Conservation (phyloP, 331 rosid species). For the Quercus tomentella region DNA sequence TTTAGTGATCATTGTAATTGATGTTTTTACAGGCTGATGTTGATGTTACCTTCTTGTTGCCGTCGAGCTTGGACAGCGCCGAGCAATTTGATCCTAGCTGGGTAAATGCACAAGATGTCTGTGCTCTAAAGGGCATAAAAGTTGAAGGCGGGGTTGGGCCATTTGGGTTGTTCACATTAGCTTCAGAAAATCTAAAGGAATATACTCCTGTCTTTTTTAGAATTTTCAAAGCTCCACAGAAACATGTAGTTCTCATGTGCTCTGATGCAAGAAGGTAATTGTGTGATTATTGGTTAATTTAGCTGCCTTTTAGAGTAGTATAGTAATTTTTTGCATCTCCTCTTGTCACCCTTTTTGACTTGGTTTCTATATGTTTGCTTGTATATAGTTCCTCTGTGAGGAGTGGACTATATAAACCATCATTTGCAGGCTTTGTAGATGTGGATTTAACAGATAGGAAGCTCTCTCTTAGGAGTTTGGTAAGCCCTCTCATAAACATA, state of each 20-base stretch:
- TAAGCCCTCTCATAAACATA: conserved; percentile 18
- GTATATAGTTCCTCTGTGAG: conserved; percentile 53
- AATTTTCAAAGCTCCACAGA: conserved; percentile 51
- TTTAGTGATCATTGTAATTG: background rate
- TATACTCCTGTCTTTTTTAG: conserved; percentile 92
- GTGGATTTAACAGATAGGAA: conserved; percentile 45
- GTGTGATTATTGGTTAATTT: background rate
- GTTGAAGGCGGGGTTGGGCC: conserved; percentile 80
- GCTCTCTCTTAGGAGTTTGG: conserved; percentile 84
- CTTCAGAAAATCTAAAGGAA: conserved; percentile 58
- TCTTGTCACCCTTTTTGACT: background rate
- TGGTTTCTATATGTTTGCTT: background rate
- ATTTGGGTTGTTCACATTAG: conserved; percentile 77
- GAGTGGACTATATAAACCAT: conserved; percentile 49
- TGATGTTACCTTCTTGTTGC: conserved; percentile 59
- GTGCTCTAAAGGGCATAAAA: conserved; percentile 50
- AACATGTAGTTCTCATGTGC: conserved; percentile 68
- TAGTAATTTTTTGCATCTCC: too few species aligned
- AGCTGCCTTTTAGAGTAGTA: too few species aligned
- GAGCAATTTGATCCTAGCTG: conserved; percentile 66
- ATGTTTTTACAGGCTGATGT: conserved; percentile 65
- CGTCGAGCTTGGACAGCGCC: conserved; percentile 55
- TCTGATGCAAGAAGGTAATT: conserved; percentile 72
- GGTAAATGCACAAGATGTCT: conserved; percentile 57
- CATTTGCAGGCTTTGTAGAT: conserved; percentile 80